phyloP scores from a whole-genome alignment of 257 asterid species.

The Lithospermum erythrorhizon region DNA sequence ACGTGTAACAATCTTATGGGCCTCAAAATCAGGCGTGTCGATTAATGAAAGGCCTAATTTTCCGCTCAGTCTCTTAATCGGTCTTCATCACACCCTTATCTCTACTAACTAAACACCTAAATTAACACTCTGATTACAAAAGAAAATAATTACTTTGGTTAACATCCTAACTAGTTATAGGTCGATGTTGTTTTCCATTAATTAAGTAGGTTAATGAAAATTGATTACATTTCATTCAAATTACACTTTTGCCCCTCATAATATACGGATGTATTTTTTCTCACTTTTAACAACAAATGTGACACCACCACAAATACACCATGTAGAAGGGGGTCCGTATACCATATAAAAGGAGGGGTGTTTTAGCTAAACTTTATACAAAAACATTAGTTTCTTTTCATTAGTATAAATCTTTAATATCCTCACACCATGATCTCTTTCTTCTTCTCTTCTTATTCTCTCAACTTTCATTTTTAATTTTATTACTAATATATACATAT shows the following conservation, averaged over 20 bases:
- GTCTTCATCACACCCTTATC: slow-evolving; percentile 18
- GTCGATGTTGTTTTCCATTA: not conserved
- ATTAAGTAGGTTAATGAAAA: not conserved
- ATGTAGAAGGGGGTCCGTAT: slow-evolving; percentile 10
- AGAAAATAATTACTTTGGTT: not conserved
- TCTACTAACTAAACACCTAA: slow-evolving; percentile 2
- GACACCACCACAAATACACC: slow-evolving; percentile 10
- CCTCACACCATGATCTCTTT: not conserved
- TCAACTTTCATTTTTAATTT: not conserved
- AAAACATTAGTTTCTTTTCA: slow-evolving; percentile 10
- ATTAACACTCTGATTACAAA: not conserved
- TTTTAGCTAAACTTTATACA: slow-evolving; percentile 12
- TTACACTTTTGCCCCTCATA: not conserved
- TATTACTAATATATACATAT: not conserved
- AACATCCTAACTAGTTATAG: not conserved
- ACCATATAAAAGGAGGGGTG: slow-evolving; percentile 26
- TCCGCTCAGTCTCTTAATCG: slow-evolving; percentile 22
- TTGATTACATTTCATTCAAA: not conserved
- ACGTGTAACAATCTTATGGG: slow-evolving; percentile 1
- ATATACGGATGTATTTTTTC: not conserved
- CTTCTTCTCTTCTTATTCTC: slow-evolving; percentile 14
- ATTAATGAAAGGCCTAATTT: slow-evolving; percentile 35
- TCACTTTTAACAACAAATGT: not conserved
- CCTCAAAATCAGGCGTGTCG: slow-evolving; percentile 22
- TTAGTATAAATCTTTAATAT: slow-evolving; percentile 5